phyloP scores from a whole-genome alignment of 331 rosid species.

The Stylosanthes scabra region DNA sequence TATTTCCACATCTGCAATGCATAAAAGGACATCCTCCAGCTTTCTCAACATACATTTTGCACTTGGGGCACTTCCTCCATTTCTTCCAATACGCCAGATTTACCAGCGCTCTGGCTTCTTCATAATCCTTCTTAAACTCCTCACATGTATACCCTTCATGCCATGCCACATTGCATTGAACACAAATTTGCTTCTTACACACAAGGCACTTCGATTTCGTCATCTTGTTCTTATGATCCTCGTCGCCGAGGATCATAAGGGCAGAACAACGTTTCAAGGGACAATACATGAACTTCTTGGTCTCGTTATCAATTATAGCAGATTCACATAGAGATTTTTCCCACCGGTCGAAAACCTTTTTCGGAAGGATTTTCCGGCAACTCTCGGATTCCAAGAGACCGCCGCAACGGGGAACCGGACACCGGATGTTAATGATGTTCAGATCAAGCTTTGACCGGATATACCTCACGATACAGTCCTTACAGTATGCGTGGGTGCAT shows the following conservation, averaged over 20 bases:
- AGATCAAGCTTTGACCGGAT: conserved; percentile 59
- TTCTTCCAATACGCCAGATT: conserved; percentile 48
- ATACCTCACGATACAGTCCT: conserved; percentile 48
- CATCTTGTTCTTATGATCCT: not conserved
- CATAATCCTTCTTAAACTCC: conserved; percentile 60
- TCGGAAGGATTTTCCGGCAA: conserved; percentile 52
- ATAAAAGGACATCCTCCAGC: too few relatives aligned
- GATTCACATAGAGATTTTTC: conserved; percentile 67
- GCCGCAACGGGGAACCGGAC: conserved; percentile 65
- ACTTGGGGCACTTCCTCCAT: conserved; percentile 69
- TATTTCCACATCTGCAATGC: too few relatives aligned
- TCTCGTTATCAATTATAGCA: conserved; percentile 25
- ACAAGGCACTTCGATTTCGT: conserved; percentile 53
- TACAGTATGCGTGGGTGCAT: conserved; percentile 62
- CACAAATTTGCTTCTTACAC: conserved; percentile 64
- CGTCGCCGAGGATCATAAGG: conserved; percentile 56
- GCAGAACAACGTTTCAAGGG: conserved; percentile 69
- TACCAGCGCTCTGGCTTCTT: conserved; percentile 57
- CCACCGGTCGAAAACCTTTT: conserved; percentile 56
- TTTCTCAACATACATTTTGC: conserved; percentile 65
- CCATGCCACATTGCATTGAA: conserved; percentile 64
- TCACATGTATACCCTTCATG: conserved; percentile 52
- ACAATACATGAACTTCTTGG: conserved; percentile 60
- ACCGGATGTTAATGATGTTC: conserved; percentile 52
- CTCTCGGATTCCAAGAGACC: conserved; percentile 60